These are phyloP conservation scores for Lenzites betulinus DNA, from an alignment of 768 basidiomycete species.

Conservation along the genomic window DNA sequence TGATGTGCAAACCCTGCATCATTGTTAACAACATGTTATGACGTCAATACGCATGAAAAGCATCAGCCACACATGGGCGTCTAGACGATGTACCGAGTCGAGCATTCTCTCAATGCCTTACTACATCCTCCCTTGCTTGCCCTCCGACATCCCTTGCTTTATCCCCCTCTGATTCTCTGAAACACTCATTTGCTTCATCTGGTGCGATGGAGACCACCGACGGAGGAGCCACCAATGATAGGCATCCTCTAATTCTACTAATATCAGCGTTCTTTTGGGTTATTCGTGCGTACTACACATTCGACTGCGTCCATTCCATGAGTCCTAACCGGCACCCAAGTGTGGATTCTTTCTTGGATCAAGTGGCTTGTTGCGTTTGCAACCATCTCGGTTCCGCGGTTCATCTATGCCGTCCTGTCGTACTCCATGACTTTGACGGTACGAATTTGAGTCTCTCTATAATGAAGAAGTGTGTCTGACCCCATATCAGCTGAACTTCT, in stretches of 20 bases:
- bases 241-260: conserved; percentile 75
- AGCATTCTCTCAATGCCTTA: too few relatives aligned
- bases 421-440: conserved; percentile 91
- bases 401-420: conserved; percentile 76
- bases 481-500: conserved; percentile 77
- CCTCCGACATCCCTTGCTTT: neutral
- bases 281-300: conserved; percentile 54
- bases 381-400: conserved; percentile 81
- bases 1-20: too few relatives aligned
- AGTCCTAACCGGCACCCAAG: conserved; percentile 39
- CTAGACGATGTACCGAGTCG: neutral
- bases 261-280: conserved; percentile 86
- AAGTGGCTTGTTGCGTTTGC: conserved; percentile 73
- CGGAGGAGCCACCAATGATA: conserved; percentile 36
- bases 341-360: conserved; percentile 81
- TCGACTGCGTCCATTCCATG: neutral
- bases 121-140: neutral
- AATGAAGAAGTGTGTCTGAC: neutral
- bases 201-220: conserved; percentile 16
- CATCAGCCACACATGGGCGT: neutral
- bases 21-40: too few relatives aligned
- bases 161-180: too few relatives aligned
- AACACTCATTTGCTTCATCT: neutral
- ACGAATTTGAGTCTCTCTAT: conserved; percentile 25
- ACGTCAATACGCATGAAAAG: neutral